Percentiles rank a stretch among this genome's conserved stretches.
phyloP scores from a whole-genome alignment of 306 rosid genomes.

The Trifolium repens region DNA sequence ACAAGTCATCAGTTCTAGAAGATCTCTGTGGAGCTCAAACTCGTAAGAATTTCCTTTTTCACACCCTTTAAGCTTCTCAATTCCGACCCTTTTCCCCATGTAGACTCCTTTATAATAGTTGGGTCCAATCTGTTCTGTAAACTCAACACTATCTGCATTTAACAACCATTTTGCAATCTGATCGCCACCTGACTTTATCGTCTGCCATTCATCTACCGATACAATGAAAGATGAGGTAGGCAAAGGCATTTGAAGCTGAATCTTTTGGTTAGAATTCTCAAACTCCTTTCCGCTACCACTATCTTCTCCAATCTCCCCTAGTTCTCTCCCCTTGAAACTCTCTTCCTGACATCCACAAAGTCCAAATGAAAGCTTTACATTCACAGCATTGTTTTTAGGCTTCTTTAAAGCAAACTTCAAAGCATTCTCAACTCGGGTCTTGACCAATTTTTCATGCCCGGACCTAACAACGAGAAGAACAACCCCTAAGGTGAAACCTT shows the following conservation, averaged over 20 bases:
- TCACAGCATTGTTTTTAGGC: slow-evolving; percentile 65
- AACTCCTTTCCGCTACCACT: slow-evolving; percentile 53
- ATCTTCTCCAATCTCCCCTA: slow-evolving; percentile 75
- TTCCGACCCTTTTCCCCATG: slow-evolving; percentile 86
- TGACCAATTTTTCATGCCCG: slow-evolving; percentile 70
- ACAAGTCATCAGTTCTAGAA: slow-evolving; percentile 87
- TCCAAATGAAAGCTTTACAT: slow-evolving; percentile 91
- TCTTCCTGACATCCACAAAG: slow-evolving; percentile 98
- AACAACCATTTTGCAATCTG: slow-evolving; percentile 81
- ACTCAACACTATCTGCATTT: slow-evolving; percentile 77
- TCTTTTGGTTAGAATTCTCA: slow-evolving; percentile 60
- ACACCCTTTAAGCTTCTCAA: slow-evolving; percentile 93
- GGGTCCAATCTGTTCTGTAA: slow-evolving; percentile 76
- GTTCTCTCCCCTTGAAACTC: slow-evolving; percentile 69
- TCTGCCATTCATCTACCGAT: slow-evolving; percentile 94
- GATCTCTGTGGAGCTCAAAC: slow-evolving; percentile 82
- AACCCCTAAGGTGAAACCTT: slow-evolving; percentile 78
- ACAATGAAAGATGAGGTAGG: slow-evolving; percentile 67
- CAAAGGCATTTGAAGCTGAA: slow-evolving; percentile 74
- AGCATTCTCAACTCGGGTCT: slow-evolving; percentile 73
- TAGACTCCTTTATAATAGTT: slow-evolving; percentile 79
- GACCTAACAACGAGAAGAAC: slow-evolving; percentile 63
- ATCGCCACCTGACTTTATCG: slow-evolving; percentile 67
- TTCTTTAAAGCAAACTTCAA: slow-evolving; percentile 73
- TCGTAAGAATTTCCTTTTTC: slow-evolving; percentile 84